Percentiles rank a stretch among this genome's conserved stretches.
phyloP scores from a whole-genome alignment of 2,329 filamentous ascomycete genomes.

The Diaporthe helianthi region DNA sequence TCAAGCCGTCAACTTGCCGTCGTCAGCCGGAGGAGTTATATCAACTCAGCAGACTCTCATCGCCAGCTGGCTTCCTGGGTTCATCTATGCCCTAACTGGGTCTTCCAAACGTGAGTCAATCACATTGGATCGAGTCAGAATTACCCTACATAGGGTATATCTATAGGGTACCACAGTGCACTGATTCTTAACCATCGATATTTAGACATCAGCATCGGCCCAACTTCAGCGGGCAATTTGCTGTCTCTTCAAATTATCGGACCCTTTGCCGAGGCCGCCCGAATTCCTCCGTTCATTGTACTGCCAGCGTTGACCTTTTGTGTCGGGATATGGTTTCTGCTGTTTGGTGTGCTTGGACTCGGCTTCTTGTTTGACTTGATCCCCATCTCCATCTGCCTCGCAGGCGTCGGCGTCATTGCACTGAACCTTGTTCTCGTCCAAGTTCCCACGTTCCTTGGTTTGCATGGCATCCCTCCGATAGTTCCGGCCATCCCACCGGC shows the following conservation, averaged over 20 bases:
- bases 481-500: background rate
- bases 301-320: slow-evolving; percentile 24
- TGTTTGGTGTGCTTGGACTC: slow-evolving; percentile 26
- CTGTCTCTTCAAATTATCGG: slow-evolving; percentile 22
- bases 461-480: slow-evolving; percentile 4
- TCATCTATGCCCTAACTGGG: slow-evolving; percentile 24
- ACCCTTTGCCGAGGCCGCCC: slow-evolving; percentile 1
- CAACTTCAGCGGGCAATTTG: slow-evolving; percentile 2
- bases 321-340: slow-evolving; percentile 27
- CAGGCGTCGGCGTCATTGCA: background rate
- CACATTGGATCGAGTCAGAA: background rate
- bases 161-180: too few species aligned
- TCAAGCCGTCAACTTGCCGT: slow-evolving; percentile 23
- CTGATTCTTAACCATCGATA: too few species aligned
- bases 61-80: slow-evolving; percentile 29
- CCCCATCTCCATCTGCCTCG: background rate
- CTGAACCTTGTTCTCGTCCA: slow-evolving; percentile 9
- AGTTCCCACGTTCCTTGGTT: slow-evolving; percentile 8
- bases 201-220: slow-evolving; percentile 29
- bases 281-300: slow-evolving; percentile 5
- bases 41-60: slow-evolving; percentile 21
- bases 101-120: slow-evolving; percentile 25
- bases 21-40: slow-evolving; percentile 11
- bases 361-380: slow-evolving; percentile 24
- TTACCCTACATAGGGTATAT: too few species aligned